Base-by-base conservation (phyloP, 176 grass and related monocot species). In the Luzula sylvatica region DNA sequence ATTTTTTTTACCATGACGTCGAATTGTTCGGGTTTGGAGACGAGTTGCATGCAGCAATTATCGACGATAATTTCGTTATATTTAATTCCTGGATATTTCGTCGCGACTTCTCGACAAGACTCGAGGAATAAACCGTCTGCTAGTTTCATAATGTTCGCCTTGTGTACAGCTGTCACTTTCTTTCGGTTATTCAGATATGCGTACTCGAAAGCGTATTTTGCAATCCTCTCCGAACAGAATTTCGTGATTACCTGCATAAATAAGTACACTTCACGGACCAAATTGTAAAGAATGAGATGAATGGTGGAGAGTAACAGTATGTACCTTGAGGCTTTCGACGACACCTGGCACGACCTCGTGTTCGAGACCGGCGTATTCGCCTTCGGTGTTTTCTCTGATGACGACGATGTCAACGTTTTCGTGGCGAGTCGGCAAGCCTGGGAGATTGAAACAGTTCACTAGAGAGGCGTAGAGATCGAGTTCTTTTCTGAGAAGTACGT, bases 41-140 rank as follows among this genome's bases (percentile, higher is more conserved):
- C 93, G 77, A 98, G 81, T 42, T 98, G 93, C 93, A 98, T 92
- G 78, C 93, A 98, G 28, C 81, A 98, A 61, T 98, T 98, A 72
- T 98, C 93, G 22, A 98, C 93, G 53, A 98, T 98, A 14, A 98
- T 87, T 65, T 98, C 93, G 49, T 69, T 70, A 64, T 92, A 98
- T 16, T 87, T 68, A 65, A 98, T 98, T 41, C 78, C 78, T 52
- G 93, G 86, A 62, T 98, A 98, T 29, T 92, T 98, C 42, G 79
- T 86, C 29, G 93, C 86, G 49, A 98, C 81, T 68, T 92, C 93
- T 26, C 81, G 93, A 25, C 93, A 98, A 70, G 86, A 98, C 69
- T 98, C 93, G 35, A 98, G 67, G 46, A 98, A 98, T 41, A 98
- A 59, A 57, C 93, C 93, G 80, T 98, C 93, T 47, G 93, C 93